These are phyloP conservation scores for Passiflora organensis DNA, from an alignment of 345 rosid species.

Conservation along the genomic window DNA sequence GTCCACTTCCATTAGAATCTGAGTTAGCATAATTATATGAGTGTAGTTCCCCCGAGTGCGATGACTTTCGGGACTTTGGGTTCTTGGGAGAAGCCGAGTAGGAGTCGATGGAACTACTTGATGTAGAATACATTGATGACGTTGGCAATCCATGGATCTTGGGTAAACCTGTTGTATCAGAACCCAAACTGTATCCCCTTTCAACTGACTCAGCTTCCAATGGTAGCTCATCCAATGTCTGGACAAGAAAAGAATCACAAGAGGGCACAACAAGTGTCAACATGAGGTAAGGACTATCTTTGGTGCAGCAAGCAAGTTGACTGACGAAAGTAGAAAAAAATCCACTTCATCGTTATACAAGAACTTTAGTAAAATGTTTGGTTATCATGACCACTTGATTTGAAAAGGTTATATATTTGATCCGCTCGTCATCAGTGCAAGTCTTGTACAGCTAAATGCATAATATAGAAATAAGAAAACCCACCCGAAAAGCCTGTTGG, in stretches of 20 bases:
- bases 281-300: no score
- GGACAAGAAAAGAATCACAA: neutral
- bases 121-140: constrained; percentile 46
- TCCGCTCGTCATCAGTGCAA: no score
- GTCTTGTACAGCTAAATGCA: no score
- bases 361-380: no score
- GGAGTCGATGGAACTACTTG: constrained; percentile 48
- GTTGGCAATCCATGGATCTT: constrained; percentile 70
- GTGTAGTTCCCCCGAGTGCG: constrained; percentile 69
- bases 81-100: constrained; percentile 53
- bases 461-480: no score
- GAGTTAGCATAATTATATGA: constrained; percentile 45
- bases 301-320: no score
- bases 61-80: constrained; percentile 52
- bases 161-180: constrained; percentile 72
- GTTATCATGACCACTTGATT: no score
- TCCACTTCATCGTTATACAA: no score
- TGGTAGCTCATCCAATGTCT: constrained; percentile 96
- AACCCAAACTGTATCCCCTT: constrained; percentile 61
- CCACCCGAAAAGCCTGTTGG: constrained; percentile 36
- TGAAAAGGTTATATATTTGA: no score
- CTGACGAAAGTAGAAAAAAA: no score
- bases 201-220: constrained; percentile 84
- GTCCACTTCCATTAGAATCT: constrained; percentile 62
- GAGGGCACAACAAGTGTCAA: no score